These are phyloP conservation scores for Eimeria necatrix DNA, from an alignment of 169 alveolate species.

Conservation along the genomic window DNA sequence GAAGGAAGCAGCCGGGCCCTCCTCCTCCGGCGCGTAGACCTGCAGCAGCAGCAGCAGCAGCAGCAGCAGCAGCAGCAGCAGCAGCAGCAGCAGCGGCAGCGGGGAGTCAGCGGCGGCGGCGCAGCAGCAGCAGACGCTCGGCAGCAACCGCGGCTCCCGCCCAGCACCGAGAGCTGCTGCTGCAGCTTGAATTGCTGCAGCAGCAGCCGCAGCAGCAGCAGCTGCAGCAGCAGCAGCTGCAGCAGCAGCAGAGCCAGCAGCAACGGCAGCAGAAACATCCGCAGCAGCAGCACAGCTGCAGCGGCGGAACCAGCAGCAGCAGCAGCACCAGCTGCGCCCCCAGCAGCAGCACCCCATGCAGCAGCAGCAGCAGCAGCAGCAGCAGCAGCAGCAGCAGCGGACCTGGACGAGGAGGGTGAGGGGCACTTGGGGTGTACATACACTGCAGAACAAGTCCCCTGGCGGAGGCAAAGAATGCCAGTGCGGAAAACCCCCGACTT, in stretches of 20 bases:
- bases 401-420: constrained; percentile 66
- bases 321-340: no score
- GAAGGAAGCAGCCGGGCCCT: constrained; percentile 25
- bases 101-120: neutral
- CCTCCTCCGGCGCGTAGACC: constrained; percentile 78
- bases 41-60: constrained; percentile 31
- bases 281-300: no score
- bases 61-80: neutral
- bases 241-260: no score
- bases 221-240: no score
- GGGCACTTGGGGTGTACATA: constrained; percentile 22
- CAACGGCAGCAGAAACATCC: no score
- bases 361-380: constrained; percentile 1
- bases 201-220: no score
- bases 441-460: constrained; percentile 21
- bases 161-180: no score
- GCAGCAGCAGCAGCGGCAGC: neutral
- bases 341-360: neutral
- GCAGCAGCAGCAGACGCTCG: neutral
- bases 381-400: neutral
- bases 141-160: neutral
- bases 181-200: no score
- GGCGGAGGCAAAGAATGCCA: constrained; percentile 84
- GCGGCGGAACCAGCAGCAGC: no score
- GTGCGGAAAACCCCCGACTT: constrained; percentile 84